A percentile compares a stretch with the other conserved stretches of the same genome.
Conservation (phyloP, 371 early-diverging fungal species). For the Zopfochytrium polystomum region DNA sequence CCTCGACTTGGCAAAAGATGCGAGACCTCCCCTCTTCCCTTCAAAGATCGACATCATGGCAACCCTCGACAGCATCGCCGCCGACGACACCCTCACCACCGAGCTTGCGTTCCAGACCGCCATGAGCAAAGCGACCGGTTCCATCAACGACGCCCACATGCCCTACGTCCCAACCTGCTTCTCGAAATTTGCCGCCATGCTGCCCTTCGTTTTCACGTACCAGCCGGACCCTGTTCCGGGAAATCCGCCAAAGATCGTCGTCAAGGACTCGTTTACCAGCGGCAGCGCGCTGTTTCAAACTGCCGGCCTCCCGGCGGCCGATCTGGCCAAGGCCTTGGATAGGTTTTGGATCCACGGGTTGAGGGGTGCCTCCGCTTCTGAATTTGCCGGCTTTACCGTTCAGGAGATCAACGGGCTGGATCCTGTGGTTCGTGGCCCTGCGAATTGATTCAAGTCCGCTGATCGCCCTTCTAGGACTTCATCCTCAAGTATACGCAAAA, state of each 20-base stretch:
- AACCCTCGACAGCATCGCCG: slow-evolving; percentile 7
- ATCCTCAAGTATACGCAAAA: too few species aligned
- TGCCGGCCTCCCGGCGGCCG: too few species aligned
- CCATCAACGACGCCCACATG: slow-evolving; percentile 19
- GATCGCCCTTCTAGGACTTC: too few species aligned
- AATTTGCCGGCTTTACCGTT: neutral
- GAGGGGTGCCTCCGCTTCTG: neutral
- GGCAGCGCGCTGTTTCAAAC: too few species aligned
- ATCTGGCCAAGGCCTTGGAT: too few species aligned
- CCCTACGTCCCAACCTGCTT: slow-evolving; percentile 16
- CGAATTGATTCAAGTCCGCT: too few species aligned
- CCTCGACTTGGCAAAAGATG: slow-evolving; percentile 2
- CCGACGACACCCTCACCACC: neutral
- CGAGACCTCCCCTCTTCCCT: slow-evolving; percentile 1
- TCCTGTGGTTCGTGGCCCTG: too few species aligned
- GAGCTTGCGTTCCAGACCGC: slow-evolving; percentile 11
- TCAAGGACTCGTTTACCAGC: too few species aligned
- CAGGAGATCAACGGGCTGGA: too few species aligned
- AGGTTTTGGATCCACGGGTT: neutral
- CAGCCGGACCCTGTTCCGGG: neutral
- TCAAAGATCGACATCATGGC: slow-evolving; percentile 5
- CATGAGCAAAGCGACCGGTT: neutral
- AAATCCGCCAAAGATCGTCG: neutral
- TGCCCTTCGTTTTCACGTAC: slow-evolving; percentile 4
- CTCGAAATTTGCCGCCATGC: slow-evolving; percentile 1